Evolutionary conservation across 805 yeast genomes (phyloP), one percentile per base, ranked within the genome.

Genomic region (Ogataea sp.): DNA sequence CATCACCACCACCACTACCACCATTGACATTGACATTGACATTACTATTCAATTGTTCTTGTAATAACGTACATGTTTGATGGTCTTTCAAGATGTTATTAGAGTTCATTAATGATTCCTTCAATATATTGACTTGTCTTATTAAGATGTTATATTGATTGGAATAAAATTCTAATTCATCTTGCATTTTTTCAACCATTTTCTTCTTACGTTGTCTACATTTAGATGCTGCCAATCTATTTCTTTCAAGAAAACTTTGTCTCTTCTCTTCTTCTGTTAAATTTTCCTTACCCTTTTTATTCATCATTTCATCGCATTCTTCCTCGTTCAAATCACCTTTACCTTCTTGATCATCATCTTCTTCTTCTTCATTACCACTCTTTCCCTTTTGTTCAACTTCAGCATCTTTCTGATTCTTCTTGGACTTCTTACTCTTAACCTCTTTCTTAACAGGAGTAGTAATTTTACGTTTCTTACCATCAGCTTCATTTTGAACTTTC

Each of bases 151-250:
- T 74, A 59, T 84, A 87, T 44, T 88, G 89, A 10, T 69, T 59
- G 15, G 83, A 70, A 55, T 79, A 86, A 50, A 74, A 79, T 33
- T 77, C 71, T 39, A 87, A 69, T 55, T 88, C 94, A 35, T 71
- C 76, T 56, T 88, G 94, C 75, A 93, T 81, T 49, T 81, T 83
- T 42, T 75, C 79, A 26, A 88, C 74, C 68, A 83, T 81, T 56
- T 85, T 87, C 65, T 93, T 93, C 69, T 93, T 93, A 25, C 97
- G 74, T 62, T 84, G 94, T 46, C 98, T 76, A 66, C 97, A 93
- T 56, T 88, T 89, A n/a, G 94, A 80, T 0, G 98, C 98, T 0
- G 98, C 98, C 11, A 90, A 79, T 43, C 98, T 70, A 59, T 93
- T 93, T 50, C 97, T 71, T 57, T 93, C 98, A 46, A 93, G 61